phyloP scores from a whole-genome alignment of 2,329 filamentous ascomycete genomes.

The Neoascochyta sp. region DNA sequence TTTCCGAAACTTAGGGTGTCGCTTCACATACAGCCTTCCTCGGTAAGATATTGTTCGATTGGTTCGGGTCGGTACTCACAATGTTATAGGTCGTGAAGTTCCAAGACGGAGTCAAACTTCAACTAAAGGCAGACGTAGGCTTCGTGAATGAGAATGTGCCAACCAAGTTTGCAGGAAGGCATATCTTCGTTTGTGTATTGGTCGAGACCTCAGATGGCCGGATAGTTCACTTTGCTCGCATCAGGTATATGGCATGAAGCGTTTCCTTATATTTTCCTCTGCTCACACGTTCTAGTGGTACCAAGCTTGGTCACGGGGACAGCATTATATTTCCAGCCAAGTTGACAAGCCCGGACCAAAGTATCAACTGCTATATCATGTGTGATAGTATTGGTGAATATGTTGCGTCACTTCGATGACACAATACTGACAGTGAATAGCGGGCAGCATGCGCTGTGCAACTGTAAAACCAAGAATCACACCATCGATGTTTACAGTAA shows the following conservation, averaged over 20 bases:
- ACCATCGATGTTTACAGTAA: constrained; percentile 42
- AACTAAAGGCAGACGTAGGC: constrained; percentile 63
- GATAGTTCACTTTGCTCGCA: constrained; percentile 65
- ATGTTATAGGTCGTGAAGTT: constrained; percentile 17
- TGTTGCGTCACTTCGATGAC: accelerated
- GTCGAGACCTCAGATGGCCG: constrained; percentile 66
- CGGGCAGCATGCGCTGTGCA: constrained; percentile 55
- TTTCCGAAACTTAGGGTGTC: constrained; percentile 68
- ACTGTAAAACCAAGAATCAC: constrained; percentile 51
- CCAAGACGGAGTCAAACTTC: constrained; percentile 51
- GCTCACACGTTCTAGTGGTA: constrained; percentile 53
- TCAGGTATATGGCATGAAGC: constrained; percentile 43
- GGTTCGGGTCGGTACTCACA: not conserved
- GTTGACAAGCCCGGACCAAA: constrained; percentile 53
- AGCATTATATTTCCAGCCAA: constrained; percentile 59
- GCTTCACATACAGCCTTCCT: constrained; percentile 49
- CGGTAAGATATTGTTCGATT: constrained; percentile 30
- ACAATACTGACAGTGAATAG: constrained; percentile 32
- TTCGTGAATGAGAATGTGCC: constrained; percentile 65
- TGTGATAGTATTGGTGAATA: constrained; percentile 75
- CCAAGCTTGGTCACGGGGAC: constrained; percentile 59
- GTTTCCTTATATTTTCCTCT: not conserved
- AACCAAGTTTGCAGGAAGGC: constrained; percentile 60
- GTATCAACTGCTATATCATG: constrained; percentile 66
- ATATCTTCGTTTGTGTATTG: constrained; percentile 69